Conservation (phyloP, 352 stramenopile genomes). For the Phytopythium ostracodes region DNA sequence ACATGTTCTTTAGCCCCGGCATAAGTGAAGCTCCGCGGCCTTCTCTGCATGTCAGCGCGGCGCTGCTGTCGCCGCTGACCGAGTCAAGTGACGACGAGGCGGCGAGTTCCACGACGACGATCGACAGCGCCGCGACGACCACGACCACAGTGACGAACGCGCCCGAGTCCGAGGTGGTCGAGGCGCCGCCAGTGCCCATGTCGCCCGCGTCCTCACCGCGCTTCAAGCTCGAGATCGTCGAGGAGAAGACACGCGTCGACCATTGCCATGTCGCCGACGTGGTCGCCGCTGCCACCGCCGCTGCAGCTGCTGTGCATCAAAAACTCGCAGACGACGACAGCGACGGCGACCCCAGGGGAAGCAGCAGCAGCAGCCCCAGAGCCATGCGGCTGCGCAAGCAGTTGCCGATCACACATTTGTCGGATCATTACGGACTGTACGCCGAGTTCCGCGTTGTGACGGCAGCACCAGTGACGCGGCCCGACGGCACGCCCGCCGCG, state of each 20-base stretch:
- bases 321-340: conserved; percentile 12
- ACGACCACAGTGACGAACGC: conserved; percentile 11
- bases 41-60: neutral
- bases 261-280: conserved; percentile 44
- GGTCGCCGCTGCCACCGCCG: conserved; percentile 6
- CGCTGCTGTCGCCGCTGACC: conserved; percentile 4
- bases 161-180: conserved; percentile 8
- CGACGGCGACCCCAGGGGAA: neutral
- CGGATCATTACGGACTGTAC: conserved; percentile 69
- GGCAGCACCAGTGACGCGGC: conserved; percentile 24
- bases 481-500: conserved; percentile 30
- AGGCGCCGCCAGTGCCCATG: conserved; percentile 20
- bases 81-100: conserved; percentile 7
- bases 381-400: conserved; percentile 5
- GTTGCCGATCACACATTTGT: conserved; percentile 75
- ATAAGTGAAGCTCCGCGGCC: conserved; percentile 15
- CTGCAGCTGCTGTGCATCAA: conserved; percentile 9
- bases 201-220: conserved; percentile 9
- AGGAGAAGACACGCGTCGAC: conserved; percentile 49
- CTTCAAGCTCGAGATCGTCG: conserved; percentile 39
- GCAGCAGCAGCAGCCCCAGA: neutral
- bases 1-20: conserved; percentile 70
- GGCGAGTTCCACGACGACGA: conserved; percentile 2
- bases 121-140: conserved; percentile 8
- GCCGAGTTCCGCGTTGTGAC: conserved; percentile 52